Conservation (phyloP, 331 rosid species). For the Telfairia occidentalis region DNA sequence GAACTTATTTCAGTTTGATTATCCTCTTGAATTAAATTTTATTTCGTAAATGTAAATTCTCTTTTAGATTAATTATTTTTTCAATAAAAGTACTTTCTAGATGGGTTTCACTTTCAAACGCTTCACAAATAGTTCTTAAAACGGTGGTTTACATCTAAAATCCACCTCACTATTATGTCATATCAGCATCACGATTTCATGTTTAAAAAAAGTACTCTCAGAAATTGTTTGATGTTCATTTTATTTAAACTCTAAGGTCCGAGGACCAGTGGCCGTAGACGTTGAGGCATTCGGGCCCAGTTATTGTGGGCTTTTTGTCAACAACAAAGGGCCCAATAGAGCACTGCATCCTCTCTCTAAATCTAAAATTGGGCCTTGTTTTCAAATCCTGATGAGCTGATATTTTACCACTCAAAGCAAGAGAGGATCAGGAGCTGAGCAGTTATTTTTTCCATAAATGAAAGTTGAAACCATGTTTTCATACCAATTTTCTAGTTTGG, state of each 20-base stretch:
- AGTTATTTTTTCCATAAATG: neutral
- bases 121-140: neutral
- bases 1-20: neutral
- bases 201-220: neutral
- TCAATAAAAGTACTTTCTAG: neutral
- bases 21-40: neutral
- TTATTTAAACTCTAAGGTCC: neutral
- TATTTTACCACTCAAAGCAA: neutral
- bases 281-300: neutral
- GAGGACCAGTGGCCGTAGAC: neutral
- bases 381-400: neutral
- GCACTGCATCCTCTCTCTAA: neutral
- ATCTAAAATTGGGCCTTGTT: neutral
- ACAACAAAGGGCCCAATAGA: neutral
- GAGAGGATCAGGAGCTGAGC: neutral
- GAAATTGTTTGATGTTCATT: neutral
- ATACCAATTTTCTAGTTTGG: neutral
- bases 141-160: neutral
- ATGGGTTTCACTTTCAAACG: neutral
- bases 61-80: neutral
- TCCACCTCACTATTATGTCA: neutral
- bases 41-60: neutral
- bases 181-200: neutral
- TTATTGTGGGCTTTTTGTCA: neutral
- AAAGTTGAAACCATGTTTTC: neutral